These are phyloP conservation scores for Tardiomyces depauwii DNA, from an alignment of 1,139 yeast species.

Conservation along the genomic window DNA sequence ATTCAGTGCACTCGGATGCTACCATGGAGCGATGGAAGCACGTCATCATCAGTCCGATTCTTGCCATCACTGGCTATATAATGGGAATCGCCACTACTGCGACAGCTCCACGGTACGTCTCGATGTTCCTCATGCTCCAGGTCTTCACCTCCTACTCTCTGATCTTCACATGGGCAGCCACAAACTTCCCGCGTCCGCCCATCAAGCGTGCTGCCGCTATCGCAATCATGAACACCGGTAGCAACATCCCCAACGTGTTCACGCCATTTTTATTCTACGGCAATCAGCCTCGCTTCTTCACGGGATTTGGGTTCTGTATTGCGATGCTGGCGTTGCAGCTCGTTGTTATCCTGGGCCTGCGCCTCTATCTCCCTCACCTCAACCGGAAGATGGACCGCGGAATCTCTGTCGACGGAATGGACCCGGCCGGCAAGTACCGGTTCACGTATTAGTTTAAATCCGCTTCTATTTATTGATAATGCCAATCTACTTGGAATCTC, in stretches of 20 bases:
- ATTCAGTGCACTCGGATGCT: slow-evolving; percentile 49
- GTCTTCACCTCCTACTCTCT: slow-evolving; percentile 46
- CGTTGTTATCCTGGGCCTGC: slow-evolving; percentile 9
- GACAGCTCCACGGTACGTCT: slow-evolving; percentile 48
- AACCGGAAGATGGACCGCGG: slow-evolving; percentile 17
- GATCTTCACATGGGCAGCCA: slow-evolving; percentile 46
- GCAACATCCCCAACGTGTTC: slow-evolving; percentile 18
- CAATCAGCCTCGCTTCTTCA: slow-evolving; percentile 15
- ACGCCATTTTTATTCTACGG: slow-evolving; percentile 16
- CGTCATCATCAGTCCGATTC: slow-evolving; percentile 33
- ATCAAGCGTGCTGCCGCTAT: slow-evolving; percentile 35
- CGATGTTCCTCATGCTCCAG: slow-evolving; percentile 53
- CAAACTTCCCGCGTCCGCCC: slow-evolving; percentile 41
- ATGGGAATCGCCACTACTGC: slow-evolving; percentile 44
- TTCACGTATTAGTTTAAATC: slow-evolving; percentile 7
- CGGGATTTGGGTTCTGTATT: slow-evolving; percentile 18
- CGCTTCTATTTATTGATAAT: no score
- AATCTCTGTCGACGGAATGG: slow-evolving; percentile 17
- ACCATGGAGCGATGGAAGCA: slow-evolving; percentile 45
- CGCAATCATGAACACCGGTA: slow-evolving; percentile 17
- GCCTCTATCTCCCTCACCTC: slow-evolving; percentile 8
- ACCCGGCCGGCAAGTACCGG: slow-evolving; percentile 17
- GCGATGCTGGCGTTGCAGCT: slow-evolving; percentile 11
- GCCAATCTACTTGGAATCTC: no score
- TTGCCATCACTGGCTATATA: slow-evolving; percentile 39